These are phyloP conservation scores for Globisporangium recalcitrans DNA, from an alignment of 352 stramenopile species.

Conservation along the genomic window DNA sequence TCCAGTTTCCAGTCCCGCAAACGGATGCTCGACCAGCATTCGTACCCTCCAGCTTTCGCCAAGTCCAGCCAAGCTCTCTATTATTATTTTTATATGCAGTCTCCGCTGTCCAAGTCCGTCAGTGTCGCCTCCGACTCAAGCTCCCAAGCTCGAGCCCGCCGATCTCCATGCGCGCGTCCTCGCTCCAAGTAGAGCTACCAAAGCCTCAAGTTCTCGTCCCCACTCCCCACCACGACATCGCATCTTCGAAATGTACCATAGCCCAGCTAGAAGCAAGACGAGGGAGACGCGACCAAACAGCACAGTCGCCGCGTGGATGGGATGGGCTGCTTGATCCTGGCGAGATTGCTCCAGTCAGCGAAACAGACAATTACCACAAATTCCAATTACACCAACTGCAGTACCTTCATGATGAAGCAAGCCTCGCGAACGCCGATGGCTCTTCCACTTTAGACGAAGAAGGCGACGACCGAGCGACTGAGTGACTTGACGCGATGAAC, in stretches of 20 bases:
- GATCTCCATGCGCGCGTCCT: not conserved
- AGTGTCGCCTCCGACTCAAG: not conserved
- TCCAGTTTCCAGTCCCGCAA: not conserved
- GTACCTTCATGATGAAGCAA: not conserved
- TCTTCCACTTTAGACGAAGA: not conserved
- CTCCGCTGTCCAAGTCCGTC: not conserved
- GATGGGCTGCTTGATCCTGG: too few relatives aligned
- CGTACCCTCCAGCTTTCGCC: not conserved
- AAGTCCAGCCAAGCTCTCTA: not conserved
- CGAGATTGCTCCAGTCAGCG: not conserved
- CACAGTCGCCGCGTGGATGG: too few relatives aligned
- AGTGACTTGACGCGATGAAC: not conserved
- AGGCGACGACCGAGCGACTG: not conserved
- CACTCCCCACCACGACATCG: too few relatives aligned
- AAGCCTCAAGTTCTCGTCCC: not conserved
- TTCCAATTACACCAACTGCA: not conserved
- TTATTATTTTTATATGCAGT: conserved; percentile 1
- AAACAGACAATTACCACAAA: not conserved
- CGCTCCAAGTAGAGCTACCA: too few relatives aligned
- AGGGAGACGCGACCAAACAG: not conserved
- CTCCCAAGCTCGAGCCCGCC: not conserved
- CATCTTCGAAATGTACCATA: not conserved
- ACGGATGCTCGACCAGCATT: not conserved
- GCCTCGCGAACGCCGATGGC: not conserved
- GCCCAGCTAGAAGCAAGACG: not conserved